These are phyloP conservation scores for Pseudocercospora macadamiae DNA, from an alignment of 2,329 filamentous ascomycete genomes.

Conservation along the genomic window DNA sequence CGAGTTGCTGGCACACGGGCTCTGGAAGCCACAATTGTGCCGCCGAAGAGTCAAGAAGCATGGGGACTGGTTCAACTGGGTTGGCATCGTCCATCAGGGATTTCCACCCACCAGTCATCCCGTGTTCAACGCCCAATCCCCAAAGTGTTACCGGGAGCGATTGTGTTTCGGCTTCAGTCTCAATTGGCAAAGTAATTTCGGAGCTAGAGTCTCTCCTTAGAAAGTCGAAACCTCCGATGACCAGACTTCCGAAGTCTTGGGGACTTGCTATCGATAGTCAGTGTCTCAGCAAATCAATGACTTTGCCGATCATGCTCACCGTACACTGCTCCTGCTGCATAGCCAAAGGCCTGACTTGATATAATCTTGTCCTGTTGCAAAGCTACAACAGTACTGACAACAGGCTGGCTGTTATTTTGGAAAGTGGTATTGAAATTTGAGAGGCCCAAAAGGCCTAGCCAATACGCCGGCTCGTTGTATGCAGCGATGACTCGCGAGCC, in stretches of 20 bases:
- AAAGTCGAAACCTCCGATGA: neutral
- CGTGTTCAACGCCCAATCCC: neutral
- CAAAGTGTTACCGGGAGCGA: neutral
- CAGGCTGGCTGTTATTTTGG: neutral
- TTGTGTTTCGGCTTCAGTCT: neutral
- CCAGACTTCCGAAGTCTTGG: neutral
- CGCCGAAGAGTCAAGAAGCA: neutral
- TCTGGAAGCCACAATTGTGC: neutral
- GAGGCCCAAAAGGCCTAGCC: no score
- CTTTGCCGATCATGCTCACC: neutral
- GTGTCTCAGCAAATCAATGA: neutral
- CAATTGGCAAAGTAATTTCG: no score
- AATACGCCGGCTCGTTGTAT: no score
- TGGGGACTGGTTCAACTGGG: neutral
- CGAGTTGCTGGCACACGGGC: neutral
- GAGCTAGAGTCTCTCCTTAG: neutral
- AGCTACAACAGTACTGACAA: neutral
- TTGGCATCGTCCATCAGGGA: no score
- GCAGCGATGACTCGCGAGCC: no score
- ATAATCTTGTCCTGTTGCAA: neutral
- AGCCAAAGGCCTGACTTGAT: neutral
- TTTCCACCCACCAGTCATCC: neutral
- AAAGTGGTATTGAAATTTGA: neutral
- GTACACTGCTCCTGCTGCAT: neutral
- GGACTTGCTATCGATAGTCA: neutral